phyloP scores from a whole-genome alignment of 805 yeast species.

The Cyberlindnera bimundalis region DNA sequence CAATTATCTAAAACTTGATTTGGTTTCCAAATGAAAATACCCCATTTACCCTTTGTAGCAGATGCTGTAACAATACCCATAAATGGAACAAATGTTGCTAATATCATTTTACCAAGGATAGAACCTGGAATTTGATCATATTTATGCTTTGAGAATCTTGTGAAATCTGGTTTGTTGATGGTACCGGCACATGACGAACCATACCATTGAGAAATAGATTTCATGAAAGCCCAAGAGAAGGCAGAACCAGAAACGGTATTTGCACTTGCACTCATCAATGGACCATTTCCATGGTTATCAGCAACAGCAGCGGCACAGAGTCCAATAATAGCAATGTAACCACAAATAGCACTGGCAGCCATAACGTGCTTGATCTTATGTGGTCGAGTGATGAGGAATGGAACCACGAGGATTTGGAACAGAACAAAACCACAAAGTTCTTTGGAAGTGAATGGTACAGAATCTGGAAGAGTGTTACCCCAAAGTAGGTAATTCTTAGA shows the following conservation, averaged over 20 bases:
- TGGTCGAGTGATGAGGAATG: conserved; percentile 4
- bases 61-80: conserved; percentile 38
- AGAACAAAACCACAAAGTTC: conserved; percentile 7
- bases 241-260: conserved; percentile 7
- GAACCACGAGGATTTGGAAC: conserved; percentile 3
- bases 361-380: conserved; percentile 1
- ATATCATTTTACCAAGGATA: conserved; percentile 27
- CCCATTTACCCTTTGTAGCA: conserved; percentile 32
- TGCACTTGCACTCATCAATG: conserved; percentile 4
- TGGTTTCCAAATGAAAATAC: conserved; percentile 35
- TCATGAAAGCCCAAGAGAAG: conserved; percentile 37
- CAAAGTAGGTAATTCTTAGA: conserved; percentile 2
- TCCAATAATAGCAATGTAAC: conserved; percentile 4
- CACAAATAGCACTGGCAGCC: neutral
- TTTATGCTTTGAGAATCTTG: conserved; percentile 32
- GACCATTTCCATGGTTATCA: conserved; percentile 9
- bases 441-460: conserved; percentile 8
- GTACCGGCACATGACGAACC: conserved; percentile 36
- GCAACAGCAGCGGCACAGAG: conserved; percentile 6
- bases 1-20: conserved; percentile 34
- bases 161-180: conserved; percentile 37
- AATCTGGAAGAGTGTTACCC: conserved; percentile 9
- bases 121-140: conserved; percentile 30
- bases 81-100: conserved; percentile 36
- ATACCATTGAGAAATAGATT: conserved; percentile 36